Evolutionary conservation across 2,329 filamentous ascomycete genomes (phyloP).

Genomic region (Colletotrichum neosansevieriae): DNA sequence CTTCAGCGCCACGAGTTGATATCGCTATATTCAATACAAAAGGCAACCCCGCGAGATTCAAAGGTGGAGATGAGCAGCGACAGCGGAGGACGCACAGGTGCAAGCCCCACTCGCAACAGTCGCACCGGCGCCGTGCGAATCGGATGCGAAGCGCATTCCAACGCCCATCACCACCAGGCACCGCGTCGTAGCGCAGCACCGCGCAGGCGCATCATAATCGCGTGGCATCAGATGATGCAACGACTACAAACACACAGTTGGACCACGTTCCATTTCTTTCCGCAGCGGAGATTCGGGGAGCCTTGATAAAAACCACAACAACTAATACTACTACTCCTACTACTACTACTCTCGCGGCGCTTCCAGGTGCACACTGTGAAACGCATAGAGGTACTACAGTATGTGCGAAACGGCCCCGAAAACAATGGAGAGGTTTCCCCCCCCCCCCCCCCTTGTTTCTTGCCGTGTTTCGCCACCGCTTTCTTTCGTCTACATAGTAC

Average conservation of each 20-base stretch:
- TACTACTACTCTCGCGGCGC: too few relatives aligned
- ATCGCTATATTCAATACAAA: neutral
- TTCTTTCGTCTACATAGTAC: neutral
- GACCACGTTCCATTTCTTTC: neutral
- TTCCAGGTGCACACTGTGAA: neutral
- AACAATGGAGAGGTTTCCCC: constrained; percentile 2
- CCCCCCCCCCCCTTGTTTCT: too few relatives aligned
- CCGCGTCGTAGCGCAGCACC: constrained; percentile 10
- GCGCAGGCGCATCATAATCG: too few relatives aligned
- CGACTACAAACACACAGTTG: neutral
- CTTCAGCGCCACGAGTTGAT: too few relatives aligned
- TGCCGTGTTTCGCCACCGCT: constrained; percentile 9
- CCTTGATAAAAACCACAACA: neutral
- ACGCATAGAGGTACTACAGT: constrained; percentile 1
- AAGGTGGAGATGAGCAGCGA: constrained; percentile 11
- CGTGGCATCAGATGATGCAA: neutral
- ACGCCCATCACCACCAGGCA: neutral
- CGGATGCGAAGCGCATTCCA: constrained; percentile 28
- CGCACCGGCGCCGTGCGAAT: constrained; percentile 22
- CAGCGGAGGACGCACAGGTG: constrained; percentile 22
- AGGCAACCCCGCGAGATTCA: neutral
- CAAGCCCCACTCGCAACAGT: neutral
- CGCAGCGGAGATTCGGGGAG: neutral
- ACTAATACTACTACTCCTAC: neutral
- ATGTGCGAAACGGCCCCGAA: neutral